These are phyloP conservation scores for Luffa acutangula DNA, from an alignment of 306 rosid genomes.

Conservation along the genomic window DNA sequence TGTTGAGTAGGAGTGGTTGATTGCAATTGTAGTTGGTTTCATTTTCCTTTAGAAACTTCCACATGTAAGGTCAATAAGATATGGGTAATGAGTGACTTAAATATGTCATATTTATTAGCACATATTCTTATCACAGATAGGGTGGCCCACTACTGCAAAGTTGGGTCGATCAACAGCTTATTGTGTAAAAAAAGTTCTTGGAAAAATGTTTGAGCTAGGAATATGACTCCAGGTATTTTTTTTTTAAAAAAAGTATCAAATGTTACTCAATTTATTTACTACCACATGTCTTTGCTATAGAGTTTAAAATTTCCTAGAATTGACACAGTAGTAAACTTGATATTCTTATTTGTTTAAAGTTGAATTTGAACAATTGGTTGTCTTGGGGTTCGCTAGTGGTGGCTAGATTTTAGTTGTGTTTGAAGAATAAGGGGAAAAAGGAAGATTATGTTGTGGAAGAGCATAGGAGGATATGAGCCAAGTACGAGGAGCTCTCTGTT, in stretches of 20 bases:
- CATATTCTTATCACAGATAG: constrained; percentile 42
- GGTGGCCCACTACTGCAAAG: constrained; percentile 89
- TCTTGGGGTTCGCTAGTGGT: constrained; percentile 23
- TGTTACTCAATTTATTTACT: neutral
- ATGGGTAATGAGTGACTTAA: no score
- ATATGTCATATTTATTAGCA: no score
- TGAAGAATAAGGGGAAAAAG: neutral
- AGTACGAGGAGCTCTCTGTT: constrained; percentile 23
- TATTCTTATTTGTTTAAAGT: no score
- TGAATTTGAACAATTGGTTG: constrained; percentile 12
- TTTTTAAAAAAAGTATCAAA: no score
- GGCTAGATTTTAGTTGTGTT: constrained; percentile 11
- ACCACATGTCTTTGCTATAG: neutral
- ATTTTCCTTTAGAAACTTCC: no score
- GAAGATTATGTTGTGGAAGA: constrained; percentile 31
- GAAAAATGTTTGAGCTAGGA: constrained; percentile 77
- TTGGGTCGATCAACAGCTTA: constrained; percentile 77
- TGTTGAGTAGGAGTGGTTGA: no score
- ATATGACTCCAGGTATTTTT: constrained; percentile 99
- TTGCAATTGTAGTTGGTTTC: no score
- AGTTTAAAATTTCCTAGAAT: neutral
- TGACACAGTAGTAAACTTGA: neutral
- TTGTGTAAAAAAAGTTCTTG: constrained; percentile 65
- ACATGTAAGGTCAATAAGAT: no score
- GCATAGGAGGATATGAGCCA: constrained; percentile 28